phyloP scores from a whole-genome alignment of 805 yeast genomes.

The Suhomyces kilbournensis region DNA sequence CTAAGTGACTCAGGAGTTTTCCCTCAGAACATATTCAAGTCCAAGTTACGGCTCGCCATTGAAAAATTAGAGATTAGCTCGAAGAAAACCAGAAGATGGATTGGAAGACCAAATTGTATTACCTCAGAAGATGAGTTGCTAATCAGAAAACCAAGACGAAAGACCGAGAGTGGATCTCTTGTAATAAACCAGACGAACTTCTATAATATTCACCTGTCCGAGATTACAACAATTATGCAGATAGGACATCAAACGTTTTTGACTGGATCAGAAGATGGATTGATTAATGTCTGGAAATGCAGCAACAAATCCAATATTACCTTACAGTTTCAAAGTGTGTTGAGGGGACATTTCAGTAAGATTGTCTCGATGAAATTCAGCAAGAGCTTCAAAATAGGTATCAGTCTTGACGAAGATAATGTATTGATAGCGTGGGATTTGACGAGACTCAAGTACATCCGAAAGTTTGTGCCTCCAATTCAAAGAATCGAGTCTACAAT shows the following conservation, averaged over 20 bases:
- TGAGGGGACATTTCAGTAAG: constrained; percentile 56
- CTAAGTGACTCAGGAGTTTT: constrained; percentile 22
- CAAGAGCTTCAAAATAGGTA: constrained; percentile 50
- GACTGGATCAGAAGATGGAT: constrained; percentile 56
- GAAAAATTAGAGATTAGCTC: constrained; percentile 44
- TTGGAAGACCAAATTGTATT: constrained; percentile 44
- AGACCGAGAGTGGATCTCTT: constrained; percentile 27
- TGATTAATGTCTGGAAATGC: constrained; percentile 58
- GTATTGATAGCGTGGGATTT: constrained; percentile 63
- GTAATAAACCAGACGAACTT: constrained; percentile 42
- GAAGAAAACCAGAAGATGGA: constrained; percentile 44
- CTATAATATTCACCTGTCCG: constrained; percentile 40
- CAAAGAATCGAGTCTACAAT: constrained; percentile 11
- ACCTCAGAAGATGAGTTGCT: constrained; percentile 35
- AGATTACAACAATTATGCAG: constrained; percentile 39
- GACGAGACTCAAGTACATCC: constrained; percentile 47
- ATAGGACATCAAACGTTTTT: constrained; percentile 42
- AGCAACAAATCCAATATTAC: constrained; percentile 20
- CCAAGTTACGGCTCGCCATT: constrained; percentile 40
- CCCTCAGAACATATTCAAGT: constrained; percentile 44
- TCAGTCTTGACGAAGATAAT: constrained; percentile 57
- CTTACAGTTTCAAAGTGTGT: constrained; percentile 41
- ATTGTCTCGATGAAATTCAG: constrained; percentile 49
- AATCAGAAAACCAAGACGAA: constrained; percentile 27
- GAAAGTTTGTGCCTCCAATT: constrained; percentile 27